phyloP scores from a whole-genome alignment of 208 protist genomes.

The Novymonas esmeraldas region DNA sequence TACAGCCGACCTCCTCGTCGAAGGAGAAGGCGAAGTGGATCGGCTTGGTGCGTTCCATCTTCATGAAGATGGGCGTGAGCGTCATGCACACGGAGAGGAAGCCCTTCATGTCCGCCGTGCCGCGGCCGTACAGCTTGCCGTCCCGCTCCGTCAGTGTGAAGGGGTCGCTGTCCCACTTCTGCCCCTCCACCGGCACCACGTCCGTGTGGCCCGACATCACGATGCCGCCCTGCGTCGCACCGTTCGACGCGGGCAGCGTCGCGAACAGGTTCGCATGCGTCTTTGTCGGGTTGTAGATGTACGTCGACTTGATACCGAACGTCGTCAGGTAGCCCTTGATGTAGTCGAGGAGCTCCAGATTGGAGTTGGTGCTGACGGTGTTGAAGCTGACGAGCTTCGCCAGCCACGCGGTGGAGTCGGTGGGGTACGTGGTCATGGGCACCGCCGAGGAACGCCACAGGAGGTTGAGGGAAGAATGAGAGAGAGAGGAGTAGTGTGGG shows the following conservation, averaged over 20 bases:
- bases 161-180: constrained; percentile 48
- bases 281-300: constrained; percentile 32
- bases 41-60: constrained; percentile 40
- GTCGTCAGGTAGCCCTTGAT: constrained; percentile 39
- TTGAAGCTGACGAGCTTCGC: constrained; percentile 49
- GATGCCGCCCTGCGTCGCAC: constrained; percentile 41
- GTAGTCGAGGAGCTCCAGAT: constrained; percentile 39
- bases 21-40: constrained; percentile 45
- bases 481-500: not conserved
- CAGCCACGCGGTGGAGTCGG: constrained; percentile 28
- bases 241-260: constrained; percentile 38
- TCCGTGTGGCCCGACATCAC: constrained; percentile 50
- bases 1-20: constrained; percentile 42
- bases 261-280: constrained; percentile 53
- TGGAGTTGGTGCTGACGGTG: constrained; percentile 44
- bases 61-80: constrained; percentile 30
- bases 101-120: constrained; percentile 54
- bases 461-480: not conserved
- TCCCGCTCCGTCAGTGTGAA: constrained; percentile 43
- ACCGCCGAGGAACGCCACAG: not conserved
- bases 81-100: constrained; percentile 42
- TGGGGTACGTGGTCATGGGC: constrained; percentile 11
- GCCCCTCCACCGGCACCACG: constrained; percentile 46
- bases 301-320: constrained; percentile 23
- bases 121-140: constrained; percentile 51